phyloP scores from a whole-genome alignment of 2,329 filamentous ascomycete genomes.

The Fusarium circinatum region DNA sequence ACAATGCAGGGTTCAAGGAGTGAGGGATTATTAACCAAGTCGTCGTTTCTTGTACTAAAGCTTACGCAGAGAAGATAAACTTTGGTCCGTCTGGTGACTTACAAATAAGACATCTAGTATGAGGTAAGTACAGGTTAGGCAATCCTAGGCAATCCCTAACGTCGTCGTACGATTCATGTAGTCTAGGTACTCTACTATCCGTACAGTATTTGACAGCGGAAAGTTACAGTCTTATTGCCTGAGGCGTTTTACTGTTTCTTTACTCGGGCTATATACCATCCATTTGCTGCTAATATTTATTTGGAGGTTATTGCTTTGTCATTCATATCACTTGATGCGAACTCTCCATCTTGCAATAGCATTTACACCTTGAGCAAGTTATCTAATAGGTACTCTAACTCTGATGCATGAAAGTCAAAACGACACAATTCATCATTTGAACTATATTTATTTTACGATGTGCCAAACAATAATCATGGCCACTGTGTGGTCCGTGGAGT shows the following conservation, averaged over 20 bases:
- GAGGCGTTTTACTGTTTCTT: not conserved
- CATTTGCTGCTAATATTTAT: constrained; percentile 93
- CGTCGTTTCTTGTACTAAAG: not conserved
- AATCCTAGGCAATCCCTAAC: not conserved
- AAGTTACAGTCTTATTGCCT: constrained; percentile 5
- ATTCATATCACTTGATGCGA: no score
- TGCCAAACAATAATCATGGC: rapidly evolving
- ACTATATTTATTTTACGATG: not conserved
- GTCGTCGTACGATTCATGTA: not conserved
- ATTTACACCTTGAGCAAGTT: not conserved
- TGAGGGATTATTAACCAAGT: constrained; percentile 14
- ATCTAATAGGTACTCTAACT: not conserved
- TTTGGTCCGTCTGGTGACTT: not conserved
- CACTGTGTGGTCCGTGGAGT: not conserved
- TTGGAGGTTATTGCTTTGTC: constrained; percentile 63
- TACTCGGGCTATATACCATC: constrained; percentile 56
- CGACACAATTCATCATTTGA: not conserved
- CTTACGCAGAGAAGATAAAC: not conserved
- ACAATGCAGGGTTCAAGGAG: not conserved
- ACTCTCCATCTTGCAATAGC: not conserved
- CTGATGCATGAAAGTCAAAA: not conserved
- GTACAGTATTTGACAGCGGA: not conserved
- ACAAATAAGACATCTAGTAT: not conserved
- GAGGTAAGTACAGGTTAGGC: not conserved
- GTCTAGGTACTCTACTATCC: not conserved